Conservation (phyloP, 2,329 filamentous ascomycete species). For the Apiospora arundinis region DNA sequence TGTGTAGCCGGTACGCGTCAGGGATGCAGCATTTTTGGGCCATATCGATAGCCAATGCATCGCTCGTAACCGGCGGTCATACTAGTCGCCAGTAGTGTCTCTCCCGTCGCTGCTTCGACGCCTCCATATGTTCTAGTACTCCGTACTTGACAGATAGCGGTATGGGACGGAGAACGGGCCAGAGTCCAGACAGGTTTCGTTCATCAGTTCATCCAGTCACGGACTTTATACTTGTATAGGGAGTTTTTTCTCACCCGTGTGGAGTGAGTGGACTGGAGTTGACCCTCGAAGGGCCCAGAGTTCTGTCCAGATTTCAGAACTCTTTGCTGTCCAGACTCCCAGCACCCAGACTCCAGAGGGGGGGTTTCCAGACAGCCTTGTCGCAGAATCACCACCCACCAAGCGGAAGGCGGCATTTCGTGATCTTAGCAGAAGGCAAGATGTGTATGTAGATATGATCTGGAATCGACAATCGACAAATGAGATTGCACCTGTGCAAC, state of each 20-base stretch:
- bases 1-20: background rate
- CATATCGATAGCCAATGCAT: conserved; percentile 12
- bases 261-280: background rate
- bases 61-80: background rate
- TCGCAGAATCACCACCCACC: background rate
- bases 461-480: background rate
- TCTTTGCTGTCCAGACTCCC: too few species aligned
- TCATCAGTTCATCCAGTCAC: background rate
- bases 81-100: conserved; percentile 9
- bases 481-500: background rate
- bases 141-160: background rate
- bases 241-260: background rate
- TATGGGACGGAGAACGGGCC: conserved; percentile 7
- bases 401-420: background rate
- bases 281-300: background rate
- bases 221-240: background rate
- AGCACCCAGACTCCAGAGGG: conserved; percentile 3
- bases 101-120: background rate
- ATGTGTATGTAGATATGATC: background rate
- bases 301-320: too few species aligned
- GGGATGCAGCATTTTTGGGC: background rate
- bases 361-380: background rate
- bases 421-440: background rate
- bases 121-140: background rate
- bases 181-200: conserved; percentile 13